Base-by-base conservation (phyloP, 202 grass and related monocot genomes). In the Dendrocalamus latiflorus region DNA sequence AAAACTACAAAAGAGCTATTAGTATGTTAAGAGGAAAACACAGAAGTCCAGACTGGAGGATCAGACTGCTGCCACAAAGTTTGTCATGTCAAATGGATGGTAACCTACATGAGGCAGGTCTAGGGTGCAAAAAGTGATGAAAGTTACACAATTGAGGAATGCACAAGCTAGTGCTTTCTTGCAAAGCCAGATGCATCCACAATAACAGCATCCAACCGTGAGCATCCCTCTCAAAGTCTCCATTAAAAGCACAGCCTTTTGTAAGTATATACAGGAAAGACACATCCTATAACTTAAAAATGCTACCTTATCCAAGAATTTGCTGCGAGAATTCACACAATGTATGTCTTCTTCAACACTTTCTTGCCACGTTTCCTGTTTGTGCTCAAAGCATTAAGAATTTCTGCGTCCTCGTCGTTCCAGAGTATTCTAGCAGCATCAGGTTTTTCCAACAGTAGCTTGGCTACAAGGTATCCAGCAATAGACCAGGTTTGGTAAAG, bases 401-500 rank as follows among this genome's bases (percentile, higher is more conserved):
- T 97, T 62, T 97, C 91, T 37, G 88, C 83, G 65, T 94, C 94
- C 81, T 97, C 94, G 13, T 97, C 90, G 18, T 91, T 97, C 94
- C 91, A 97, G 22, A 97, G 84, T 71, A 82, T 92, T 77, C 87
- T 92, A 61, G 91, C 91, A 81, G 90, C 81, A 25, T 89, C 90
- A 56, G 94, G 94, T 66, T 97, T 97, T 69, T 92, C 79, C 9
- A 92, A 67, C 17, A 97, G 59, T 66, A 91, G 78, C 62, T 97
- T 97, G 12, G 91, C 94, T 48, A 92, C 94, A 54, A 97, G 86
- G 62, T 83, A 94, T 24, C 94, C 94, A 24, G 91, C 91, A 84
- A 94, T 91, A 34, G 94, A 94, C 94, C 94, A 97, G 20, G 91
- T 97, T 65, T 97, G 94, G 80, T 90, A 89, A 62, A 97, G 74